A percentile compares a stretch with the other conserved stretches of the same genome.
Conservation (phyloP, 768 basidiomycete species). For the Leucosporidium scottii region DNA sequence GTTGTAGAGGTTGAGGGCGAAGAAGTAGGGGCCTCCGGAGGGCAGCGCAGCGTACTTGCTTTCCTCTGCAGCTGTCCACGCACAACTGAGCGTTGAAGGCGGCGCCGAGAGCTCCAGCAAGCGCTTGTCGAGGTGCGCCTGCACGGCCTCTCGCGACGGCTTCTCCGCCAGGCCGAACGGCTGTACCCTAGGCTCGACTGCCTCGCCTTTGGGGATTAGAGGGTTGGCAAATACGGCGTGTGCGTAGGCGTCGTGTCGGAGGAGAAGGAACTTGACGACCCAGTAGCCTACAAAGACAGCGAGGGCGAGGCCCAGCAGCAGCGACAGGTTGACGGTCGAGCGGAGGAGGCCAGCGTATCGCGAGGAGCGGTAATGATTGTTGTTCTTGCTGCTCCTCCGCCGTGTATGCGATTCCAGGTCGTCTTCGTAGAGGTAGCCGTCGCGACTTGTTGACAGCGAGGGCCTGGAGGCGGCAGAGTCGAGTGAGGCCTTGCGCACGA, state of each 20-base stretch:
- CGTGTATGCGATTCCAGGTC: background rate
- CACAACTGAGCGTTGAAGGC: background rate
- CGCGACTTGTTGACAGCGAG: background rate
- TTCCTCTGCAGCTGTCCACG: background rate
- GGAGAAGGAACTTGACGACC: conserved; percentile 12
- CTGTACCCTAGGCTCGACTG: conserved; percentile 4
- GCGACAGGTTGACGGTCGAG: background rate
- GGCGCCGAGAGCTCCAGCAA: background rate
- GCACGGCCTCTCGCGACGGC: background rate
- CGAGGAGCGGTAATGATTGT: background rate
- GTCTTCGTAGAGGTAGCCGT: background rate
- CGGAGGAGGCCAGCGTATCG: background rate
- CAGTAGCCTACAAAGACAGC: background rate
- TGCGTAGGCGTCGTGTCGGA: conserved; percentile 13
- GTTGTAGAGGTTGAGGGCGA: conserved; percentile 39
- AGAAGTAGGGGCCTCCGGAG: conserved; percentile 14
- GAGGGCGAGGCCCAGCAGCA: background rate
- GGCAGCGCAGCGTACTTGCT: conserved; percentile 8
- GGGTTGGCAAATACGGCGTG: conserved; percentile 19
- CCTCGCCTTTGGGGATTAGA: background rate
- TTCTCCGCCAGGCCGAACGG: conserved; percentile 3
- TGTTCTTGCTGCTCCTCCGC: background rate
- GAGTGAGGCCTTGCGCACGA: background rate
- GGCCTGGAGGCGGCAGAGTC: background rate
- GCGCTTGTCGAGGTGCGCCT: conserved; percentile 1